Conservation (phyloP, 2,329 filamentous ascomycete genomes). For the Tolypocladium inflatum region DNA sequence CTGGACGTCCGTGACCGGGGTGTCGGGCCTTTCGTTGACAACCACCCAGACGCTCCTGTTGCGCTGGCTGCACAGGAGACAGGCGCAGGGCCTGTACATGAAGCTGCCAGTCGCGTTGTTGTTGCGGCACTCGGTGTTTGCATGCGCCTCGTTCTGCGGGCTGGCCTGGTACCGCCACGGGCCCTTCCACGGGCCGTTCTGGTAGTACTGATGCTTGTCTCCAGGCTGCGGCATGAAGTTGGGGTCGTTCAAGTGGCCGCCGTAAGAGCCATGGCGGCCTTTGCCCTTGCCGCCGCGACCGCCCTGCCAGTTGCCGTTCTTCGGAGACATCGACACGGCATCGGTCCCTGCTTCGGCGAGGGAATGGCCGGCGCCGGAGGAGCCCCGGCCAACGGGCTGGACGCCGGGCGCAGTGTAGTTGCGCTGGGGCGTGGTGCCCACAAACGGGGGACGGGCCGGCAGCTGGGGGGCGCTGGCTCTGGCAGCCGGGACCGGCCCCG, state of each 20-base stretch:
- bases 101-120: constrained; percentile 2
- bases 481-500: too few species aligned
- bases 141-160: not conserved
- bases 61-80: constrained; percentile 14
- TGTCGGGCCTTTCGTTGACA: constrained; percentile 5
- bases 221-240: not conserved
- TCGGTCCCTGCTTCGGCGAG: not conserved
- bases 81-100: constrained; percentile 20
- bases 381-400: not conserved
- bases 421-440: not conserved
- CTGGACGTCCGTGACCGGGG: constrained; percentile 11
- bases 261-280: not conserved
- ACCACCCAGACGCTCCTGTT: constrained; percentile 22
- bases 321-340: not conserved
- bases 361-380: not conserved
- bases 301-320: not conserved
- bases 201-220: not conserved
- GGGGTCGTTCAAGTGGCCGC: not conserved
- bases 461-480: not conserved
- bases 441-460: not conserved
- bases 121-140: constrained; percentile 12
- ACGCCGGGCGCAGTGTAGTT: not conserved
- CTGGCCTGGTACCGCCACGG: not conserved
- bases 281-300: not conserved
- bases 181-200: not conserved